phyloP scores from a whole-genome alignment of 768 basidiomycete species.

The Mycena indigotica region DNA sequence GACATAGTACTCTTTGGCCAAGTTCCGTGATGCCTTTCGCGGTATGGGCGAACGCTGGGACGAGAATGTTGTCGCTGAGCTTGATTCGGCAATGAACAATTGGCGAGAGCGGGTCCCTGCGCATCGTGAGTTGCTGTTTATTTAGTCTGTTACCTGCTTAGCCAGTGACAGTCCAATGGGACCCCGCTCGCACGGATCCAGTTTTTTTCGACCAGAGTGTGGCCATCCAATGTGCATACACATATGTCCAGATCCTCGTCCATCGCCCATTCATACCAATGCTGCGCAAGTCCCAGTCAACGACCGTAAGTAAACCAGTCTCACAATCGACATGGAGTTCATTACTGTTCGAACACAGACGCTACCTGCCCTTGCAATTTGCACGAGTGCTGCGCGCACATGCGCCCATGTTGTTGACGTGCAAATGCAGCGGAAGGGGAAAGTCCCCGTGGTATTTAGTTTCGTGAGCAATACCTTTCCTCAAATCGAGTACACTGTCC shows the following conservation, averaged over 20 bases:
- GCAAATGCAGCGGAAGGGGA: constrained; percentile 35
- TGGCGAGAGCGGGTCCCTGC: constrained; percentile 73
- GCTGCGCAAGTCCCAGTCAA: constrained; percentile 49
- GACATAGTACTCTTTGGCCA: constrained; percentile 65
- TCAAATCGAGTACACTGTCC: constrained; percentile 4
- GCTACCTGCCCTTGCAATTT: constrained; percentile 74
- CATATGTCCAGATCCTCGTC: constrained; percentile 65
- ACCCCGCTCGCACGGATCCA: constrained; percentile 37
- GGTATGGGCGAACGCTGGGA: constrained; percentile 57
- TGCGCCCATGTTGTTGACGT: constrained; percentile 70
- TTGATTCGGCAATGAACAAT: constrained; percentile 68
- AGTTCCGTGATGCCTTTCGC: constrained; percentile 49
- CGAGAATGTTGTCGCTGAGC: constrained; percentile 62
- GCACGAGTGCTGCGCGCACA: constrained; percentile 79
- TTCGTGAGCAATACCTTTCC: constrained; percentile 27
- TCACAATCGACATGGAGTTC: not conserved
- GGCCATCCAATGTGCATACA: constrained; percentile 47
- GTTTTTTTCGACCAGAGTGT: constrained; percentile 61
- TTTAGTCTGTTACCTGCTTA: not conserved
- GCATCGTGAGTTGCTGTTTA: not conserved
- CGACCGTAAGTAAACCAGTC: constrained; percentile 11
- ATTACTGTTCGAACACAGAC: constrained; percentile 8
- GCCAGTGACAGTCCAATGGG: not conserved
- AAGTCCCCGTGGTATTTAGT: constrained; percentile 36
- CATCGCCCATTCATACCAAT: constrained; percentile 81